Evolutionary conservation across 164 flowering plant species (phyloP).

Genomic region (Sedum album): DNA sequence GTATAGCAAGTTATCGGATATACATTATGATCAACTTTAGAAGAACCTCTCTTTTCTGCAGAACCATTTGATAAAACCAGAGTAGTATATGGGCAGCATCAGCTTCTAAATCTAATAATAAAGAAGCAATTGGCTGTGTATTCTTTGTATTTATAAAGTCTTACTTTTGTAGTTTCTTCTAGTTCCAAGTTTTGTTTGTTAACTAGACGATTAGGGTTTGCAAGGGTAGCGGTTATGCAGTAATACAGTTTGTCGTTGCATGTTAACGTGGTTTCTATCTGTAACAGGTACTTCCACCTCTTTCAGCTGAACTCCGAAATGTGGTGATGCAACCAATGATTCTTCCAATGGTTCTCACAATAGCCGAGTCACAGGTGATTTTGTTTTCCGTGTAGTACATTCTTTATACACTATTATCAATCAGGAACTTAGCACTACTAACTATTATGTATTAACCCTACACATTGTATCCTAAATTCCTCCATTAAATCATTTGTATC

Average conservation of each 20-base stretch:
- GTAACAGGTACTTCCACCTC: conserved; percentile 99
- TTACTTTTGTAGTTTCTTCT: neutral
- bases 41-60: neutral
- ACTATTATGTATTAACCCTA: neutral
- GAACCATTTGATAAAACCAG: neutral
- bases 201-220: neutral
- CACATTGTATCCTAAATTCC: neutral
- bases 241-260: neutral
- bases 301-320: conserved; percentile 95
- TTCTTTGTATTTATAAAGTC: neutral
- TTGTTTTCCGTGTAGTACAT: neutral
- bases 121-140: neutral
- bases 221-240: neutral
- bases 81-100: neutral
- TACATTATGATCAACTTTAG: neutral
- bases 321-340: conserved; percentile 97
- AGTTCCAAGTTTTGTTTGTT: neutral
- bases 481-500: neutral
- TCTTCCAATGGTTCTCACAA: conserved; percentile 93
- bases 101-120: neutral
- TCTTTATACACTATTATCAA: neutral
- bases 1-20: neutral
- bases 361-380: conserved; percentile 92
- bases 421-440: neutral
- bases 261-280: conserved; percentile 16